Evolutionary conservation across 352 stramenopile genomes (phyloP).

Genomic region (Aphanomyces euteiches): DNA sequence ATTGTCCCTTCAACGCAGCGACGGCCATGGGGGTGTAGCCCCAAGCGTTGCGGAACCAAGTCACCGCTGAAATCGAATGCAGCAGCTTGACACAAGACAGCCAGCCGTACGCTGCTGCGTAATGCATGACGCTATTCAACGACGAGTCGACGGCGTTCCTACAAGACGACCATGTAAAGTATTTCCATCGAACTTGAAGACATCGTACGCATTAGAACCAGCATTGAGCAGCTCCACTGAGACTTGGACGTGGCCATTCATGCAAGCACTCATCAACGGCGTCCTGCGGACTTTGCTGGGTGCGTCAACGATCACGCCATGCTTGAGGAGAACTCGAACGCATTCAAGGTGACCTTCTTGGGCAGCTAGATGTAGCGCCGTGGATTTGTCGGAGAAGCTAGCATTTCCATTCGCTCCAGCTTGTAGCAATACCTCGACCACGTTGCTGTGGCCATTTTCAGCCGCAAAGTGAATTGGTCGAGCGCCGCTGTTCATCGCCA

Average conservation of each 20-base stretch:
- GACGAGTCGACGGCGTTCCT: slow-evolving; percentile 68
- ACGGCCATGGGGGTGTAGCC: slow-evolving; percentile 68
- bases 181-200: slow-evolving; percentile 1
- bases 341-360: slow-evolving; percentile 56
- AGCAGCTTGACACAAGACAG: slow-evolving; percentile 60
- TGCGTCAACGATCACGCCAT: slow-evolving; percentile 55
- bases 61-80: slow-evolving; percentile 48
- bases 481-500: slow-evolving; percentile 48
- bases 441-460: slow-evolving; percentile 40
- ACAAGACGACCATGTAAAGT: too few relatives aligned
- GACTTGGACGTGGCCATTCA: slow-evolving; percentile 61
- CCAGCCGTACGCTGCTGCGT: slow-evolving; percentile 74
- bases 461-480: slow-evolving; percentile 59
- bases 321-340: slow-evolving; percentile 43
- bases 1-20: slow-evolving; percentile 58
- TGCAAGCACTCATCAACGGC: slow-evolving; percentile 66
- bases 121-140: slow-evolving; percentile 71
- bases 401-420: slow-evolving; percentile 54
- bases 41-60: slow-evolving; percentile 72
- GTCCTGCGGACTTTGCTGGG: slow-evolving; percentile 77
- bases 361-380: slow-evolving; percentile 54
- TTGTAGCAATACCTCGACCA: slow-evolving; percentile 49
- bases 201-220: slow-evolving; percentile 50
- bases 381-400: slow-evolving; percentile 44
- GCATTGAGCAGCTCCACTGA: slow-evolving; percentile 58